Percentiles rank a stretch among this genome's conserved stretches.
Evolutionary conservation across 1,284 basidiomycete genomes (phyloP).

Genomic region (Cystobasidiaceae sp.): DNA sequence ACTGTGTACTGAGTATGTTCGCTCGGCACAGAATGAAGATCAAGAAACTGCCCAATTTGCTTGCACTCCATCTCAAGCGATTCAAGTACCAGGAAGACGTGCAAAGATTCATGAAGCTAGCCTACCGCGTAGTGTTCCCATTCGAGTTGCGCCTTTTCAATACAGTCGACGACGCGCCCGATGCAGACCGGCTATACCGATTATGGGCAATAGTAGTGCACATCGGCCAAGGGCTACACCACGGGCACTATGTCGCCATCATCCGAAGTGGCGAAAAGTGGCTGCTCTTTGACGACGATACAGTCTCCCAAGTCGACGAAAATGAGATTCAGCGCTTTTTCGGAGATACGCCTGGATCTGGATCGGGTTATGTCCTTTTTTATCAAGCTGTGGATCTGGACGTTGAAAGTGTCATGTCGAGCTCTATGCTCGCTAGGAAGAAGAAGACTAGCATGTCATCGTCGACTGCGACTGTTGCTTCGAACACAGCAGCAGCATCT

Average conservation of each 20-base stretch:
- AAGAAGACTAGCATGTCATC: neutral
- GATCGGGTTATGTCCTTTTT: conserved; percentile 93
- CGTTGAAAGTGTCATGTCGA: conserved; percentile 8
- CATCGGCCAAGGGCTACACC: conserved; percentile 91
- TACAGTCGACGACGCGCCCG: conserved; percentile 84
- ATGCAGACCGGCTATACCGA: conserved; percentile 81
- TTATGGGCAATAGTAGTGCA: conserved; percentile 95
- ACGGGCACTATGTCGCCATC: conserved; percentile 95
- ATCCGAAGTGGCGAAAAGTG: conserved; percentile 76
- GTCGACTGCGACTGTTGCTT: too few relatives aligned
- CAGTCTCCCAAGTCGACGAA: conserved; percentile 80
- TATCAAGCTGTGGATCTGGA: conserved; percentile 78
- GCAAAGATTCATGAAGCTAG: conserved; percentile 83
- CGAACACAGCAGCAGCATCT: too few relatives aligned
- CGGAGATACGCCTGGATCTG: conserved; percentile 72
- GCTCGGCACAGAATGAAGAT: conserved; percentile 99
- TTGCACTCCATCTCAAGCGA: conserved; percentile 91
- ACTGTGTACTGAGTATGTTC: too few relatives aligned
- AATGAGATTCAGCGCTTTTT: conserved; percentile 87
- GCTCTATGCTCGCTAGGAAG: neutral
- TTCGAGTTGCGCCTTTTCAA: conserved; percentile 91
- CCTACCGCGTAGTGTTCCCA: conserved; percentile 94
- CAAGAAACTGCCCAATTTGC: conserved; percentile 86
- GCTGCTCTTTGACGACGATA: conserved; percentile 94
- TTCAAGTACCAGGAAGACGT: conserved; percentile 95